phyloP scores from a whole-genome alignment of 257 asterid genomes.

The Striga asiatica region DNA sequence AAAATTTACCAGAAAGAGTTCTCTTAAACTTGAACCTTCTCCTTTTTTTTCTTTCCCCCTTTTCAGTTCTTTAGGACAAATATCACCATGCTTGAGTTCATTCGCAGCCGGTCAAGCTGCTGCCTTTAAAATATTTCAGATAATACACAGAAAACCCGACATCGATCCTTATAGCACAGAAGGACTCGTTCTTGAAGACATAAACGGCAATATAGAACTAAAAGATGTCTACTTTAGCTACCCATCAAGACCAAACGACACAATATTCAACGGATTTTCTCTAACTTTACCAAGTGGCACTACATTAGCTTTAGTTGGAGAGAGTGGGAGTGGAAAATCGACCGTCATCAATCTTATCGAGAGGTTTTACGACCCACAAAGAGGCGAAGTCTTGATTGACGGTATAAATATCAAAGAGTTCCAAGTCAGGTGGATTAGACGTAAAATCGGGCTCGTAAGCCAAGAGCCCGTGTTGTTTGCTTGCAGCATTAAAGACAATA shows the following conservation, averaged over 20 bases:
- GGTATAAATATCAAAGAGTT: slow-evolving; percentile 38
- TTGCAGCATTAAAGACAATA: slow-evolving; percentile 29
- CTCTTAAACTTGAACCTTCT: background rate
- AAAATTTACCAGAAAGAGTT: too few relatives aligned
- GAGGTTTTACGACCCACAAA: slow-evolving; percentile 54
- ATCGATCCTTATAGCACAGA: slow-evolving; percentile 35
- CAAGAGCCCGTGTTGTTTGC: slow-evolving; percentile 48
- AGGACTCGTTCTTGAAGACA: slow-evolving; percentile 22
- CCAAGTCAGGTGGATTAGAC: slow-evolving; percentile 44
- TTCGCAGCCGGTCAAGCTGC: slow-evolving; percentile 40
- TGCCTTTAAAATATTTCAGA: slow-evolving; percentile 32
- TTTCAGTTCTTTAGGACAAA: slow-evolving; percentile 41
- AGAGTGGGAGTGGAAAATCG: slow-evolving; percentile 59
- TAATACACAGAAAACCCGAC: slow-evolving; percentile 28
- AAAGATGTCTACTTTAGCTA: slow-evolving; percentile 41
- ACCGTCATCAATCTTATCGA: slow-evolving; percentile 31
- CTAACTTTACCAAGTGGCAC: slow-evolving; percentile 27
- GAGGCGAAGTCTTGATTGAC: slow-evolving; percentile 39
- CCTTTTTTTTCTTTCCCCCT: background rate
- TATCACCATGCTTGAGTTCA: slow-evolving; percentile 39
- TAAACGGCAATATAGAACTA: slow-evolving; percentile 33
- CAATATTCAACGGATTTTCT: slow-evolving; percentile 25
- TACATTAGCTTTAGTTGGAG: slow-evolving; percentile 43
- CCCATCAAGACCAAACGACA: slow-evolving; percentile 34
- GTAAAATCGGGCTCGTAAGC: slow-evolving; percentile 41